Percentiles rank a stretch among this genome's conserved stretches.
Conservation (phyloP, 2,329 filamentous ascomycete genomes). For the Fusarium lateritium region DNA sequence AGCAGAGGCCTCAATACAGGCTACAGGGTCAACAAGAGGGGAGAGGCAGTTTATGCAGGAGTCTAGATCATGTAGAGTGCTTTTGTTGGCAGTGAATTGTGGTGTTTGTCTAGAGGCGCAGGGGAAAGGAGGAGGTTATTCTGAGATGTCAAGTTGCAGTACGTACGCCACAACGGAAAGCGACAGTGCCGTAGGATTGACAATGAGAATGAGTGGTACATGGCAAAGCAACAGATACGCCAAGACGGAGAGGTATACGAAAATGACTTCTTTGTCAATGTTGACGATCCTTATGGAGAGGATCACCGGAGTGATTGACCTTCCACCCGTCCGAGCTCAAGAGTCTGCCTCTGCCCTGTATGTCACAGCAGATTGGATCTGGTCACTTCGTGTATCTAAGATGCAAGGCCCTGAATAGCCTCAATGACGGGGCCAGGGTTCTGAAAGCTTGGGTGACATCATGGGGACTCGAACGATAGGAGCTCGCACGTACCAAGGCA, state of each 20-base stretch:
- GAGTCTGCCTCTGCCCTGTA: not conserved
- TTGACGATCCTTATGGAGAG: not conserved
- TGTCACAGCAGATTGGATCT: conserved; percentile 3
- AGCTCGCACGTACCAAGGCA: conserved; percentile 23
- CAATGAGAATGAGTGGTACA: not conserved
- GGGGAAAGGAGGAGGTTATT: not conserved
- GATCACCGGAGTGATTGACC: conserved; percentile 15
- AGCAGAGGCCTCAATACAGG: conserved; percentile 16
- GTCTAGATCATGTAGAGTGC: not conserved
- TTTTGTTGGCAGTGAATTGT: not conserved
- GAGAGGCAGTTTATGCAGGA: conserved; percentile 11
- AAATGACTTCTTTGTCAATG: conserved; percentile 10
- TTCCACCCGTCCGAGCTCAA: not conserved
- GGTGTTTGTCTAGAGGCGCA: not conserved
- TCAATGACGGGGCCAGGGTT: conserved; percentile 17
- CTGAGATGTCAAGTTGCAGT: conserved; percentile 17
- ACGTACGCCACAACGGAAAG: conserved; percentile 24
- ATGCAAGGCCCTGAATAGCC: conserved; percentile 22
- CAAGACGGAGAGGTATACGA: conserved; percentile 19
- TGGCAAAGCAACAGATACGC: not conserved
- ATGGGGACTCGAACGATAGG: conserved; percentile 33
- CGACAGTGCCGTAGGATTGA: not conserved
- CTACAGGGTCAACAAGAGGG: not conserved
- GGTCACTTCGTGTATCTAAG: conserved; percentile 6
- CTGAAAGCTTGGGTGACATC: conserved; percentile 39